Base-by-base conservation (phyloP, 1,284 basidiomycete genomes). In the Xerocomus cyaneibrunnescens region DNA sequence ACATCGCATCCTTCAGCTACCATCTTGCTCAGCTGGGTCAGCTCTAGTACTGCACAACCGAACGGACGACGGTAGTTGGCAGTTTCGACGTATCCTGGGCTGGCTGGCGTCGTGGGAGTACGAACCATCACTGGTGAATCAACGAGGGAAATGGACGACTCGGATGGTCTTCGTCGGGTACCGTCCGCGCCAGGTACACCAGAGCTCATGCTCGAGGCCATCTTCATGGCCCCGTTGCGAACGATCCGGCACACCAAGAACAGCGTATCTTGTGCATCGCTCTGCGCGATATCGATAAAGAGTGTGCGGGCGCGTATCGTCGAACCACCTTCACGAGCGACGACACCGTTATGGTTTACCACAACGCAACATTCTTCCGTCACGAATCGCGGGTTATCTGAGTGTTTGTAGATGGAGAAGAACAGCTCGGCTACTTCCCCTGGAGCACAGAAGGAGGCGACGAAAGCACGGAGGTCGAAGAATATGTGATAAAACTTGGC, bases 301-400 rank as follows among this genome's bases (percentile, higher is more conserved):
- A 98, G 76, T 0, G 94, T 93, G 39, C 89, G 84, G 25, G 93
- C 85, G 38, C 81, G 81, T 3, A 54, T 55, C 14, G 57, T 52
- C 25, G 75, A 77, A 7, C 78, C 70, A 1, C 85, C 83, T 62
- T 94, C 85, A 8, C 88, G 81, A 7, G 88, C 84, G 10, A 92
- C 82, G 22, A 89, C 88, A 9, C 95, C 95, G 54, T 94, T 91
- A 71, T 95, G 92, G 68, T 96, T 95, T 25, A 98, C 80, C 34
- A 96, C 75, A 17, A 86, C 85, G 64, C 91, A 95, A 66, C 89
- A 97, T 21, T 98, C 96, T 70, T 99, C 96, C 0, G 94, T 96
- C 40, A 98, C 81, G 69, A 97, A 98, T 36, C 90, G 85, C 7
- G 67, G 69, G 45, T 79, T 78, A 47, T 92, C 89, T 43, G 83